Evolutionary conservation across 495 filamentous ascomycete genomes (phyloP), one percentile per base, ranked within the genome.

Genomic region (Clavariopsis aquatica): DNA sequence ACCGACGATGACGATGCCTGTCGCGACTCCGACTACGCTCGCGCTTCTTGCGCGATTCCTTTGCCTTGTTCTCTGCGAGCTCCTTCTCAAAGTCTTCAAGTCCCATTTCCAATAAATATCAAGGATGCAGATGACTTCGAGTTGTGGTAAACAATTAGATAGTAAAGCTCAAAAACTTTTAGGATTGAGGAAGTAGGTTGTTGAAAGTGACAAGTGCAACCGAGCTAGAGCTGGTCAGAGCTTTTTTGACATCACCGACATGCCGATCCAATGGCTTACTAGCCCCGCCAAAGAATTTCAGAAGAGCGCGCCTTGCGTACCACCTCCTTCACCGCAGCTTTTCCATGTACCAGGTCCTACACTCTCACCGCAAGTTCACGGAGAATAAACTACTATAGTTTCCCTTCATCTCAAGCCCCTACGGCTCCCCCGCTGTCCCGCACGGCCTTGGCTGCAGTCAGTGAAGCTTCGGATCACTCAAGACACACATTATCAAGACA

Each of bases 51-150:
- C 53, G 56, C 31, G 41, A 20, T 15, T 69, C 59, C 26, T 71
- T 62, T 20, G 60, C 62, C 55, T 71, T 75, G 28, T 57, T 65
- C 28, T 65, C 62, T 5, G 73, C 76, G 23, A 78, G 73, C 69
- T 77, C 74, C 47, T 64, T 68, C 58, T 78, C 76, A 52, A 78
- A 78, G 46, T 78, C 76, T 38, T 74, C 71, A 27, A 78, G 72
- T 4, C 68, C 73, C 74, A 77, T 77, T n/a, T 10, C 24, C 38
- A 19, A 4, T 9, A 8, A 23, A 23, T 8, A 3, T 7, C n/a
- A 12, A 4, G 3, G 1, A 28, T 45, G 4, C 22, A 9, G 15
- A 2, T 9, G 38, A 15, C 13, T 8, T 6, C 2, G n/a, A n/a
- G n/a, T n/a, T n/a, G n/a, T n/a, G n/a, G 38, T 8, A 17, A n/a